Evolutionary conservation across 2,329 filamentous ascomycete genomes (phyloP), one percentile per base, ranked within the genome.

Genomic region (Dryadomyces sulphureus): DNA sequence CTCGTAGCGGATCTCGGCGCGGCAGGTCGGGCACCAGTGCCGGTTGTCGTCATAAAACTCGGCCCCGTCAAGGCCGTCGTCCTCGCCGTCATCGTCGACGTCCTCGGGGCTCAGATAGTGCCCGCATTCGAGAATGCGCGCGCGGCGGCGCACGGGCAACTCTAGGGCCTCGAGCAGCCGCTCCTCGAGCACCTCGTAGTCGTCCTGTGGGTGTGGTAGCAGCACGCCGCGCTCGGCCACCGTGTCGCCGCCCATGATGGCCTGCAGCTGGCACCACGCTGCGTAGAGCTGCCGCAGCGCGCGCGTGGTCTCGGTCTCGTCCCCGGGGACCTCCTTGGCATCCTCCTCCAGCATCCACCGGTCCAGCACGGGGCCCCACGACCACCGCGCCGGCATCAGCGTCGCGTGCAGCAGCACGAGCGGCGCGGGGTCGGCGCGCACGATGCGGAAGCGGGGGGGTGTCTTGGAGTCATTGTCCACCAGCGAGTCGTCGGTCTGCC

Each of bases 101-200:
- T 66, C 63, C 16, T 56, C 53, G 21, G 78, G 73, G 0, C 77
- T 76, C 1, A 85, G 70, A 49, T 87, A 89, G 58, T 90, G 84
- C 0, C 84, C 84, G 54, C 83, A 87, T 54, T 81, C 81, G 7
- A 85, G 68, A 38, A 89, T 78, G 3, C 80, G 71, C 3, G 82
- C 81, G n/a, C 77, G 66, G 1, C 73, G 67, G 16, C 68, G 67
- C 25, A 79, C 65, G 1, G 78, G 79, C 16, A 90, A 66, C 58
- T 87, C 84, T 40, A 89, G 62, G 2, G 81, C 79, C 60, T 89
- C 84, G 3, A 89, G 65, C 30, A 90, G 67, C 24, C 84, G 70
- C 63, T 89, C 84, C 62, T 90, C 83, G 0, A 92, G 70, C 47
- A 86, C 64, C 59, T 89, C 84, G 55, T 84, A 90, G 58, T 89